Evolutionary conservation across 2,329 filamentous ascomycete species (phyloP).

Genomic region (Monosporascus sp.): DNA sequence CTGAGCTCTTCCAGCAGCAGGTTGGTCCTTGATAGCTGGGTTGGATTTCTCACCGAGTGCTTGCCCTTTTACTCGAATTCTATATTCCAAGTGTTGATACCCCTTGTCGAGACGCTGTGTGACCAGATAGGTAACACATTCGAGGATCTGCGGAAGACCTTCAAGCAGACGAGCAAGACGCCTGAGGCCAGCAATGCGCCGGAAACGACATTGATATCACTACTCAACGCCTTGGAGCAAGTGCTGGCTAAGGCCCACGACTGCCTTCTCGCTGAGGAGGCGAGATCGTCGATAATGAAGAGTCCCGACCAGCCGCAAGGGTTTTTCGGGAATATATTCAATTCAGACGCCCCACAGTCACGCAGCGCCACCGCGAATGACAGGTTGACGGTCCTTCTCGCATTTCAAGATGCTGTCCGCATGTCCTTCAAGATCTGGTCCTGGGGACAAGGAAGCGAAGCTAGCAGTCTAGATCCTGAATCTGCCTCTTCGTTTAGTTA

Average conservation of each 20-base stretch:
- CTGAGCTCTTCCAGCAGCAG: slow-evolving; percentile 71
- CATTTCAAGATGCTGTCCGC: slow-evolving; percentile 90
- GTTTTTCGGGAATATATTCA: slow-evolving; percentile 90
- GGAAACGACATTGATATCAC: slow-evolving; percentile 71
- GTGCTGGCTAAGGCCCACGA: slow-evolving; percentile 84
- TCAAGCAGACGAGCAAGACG: slow-evolving; percentile 35
- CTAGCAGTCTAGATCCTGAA: slow-evolving; percentile 53
- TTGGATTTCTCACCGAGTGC: slow-evolving; percentile 75
- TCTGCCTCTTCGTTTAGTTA: slow-evolving; percentile 82
- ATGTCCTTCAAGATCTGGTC: slow-evolving; percentile 94
- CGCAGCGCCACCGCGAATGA: slow-evolving; percentile 87
- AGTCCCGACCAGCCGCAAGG: slow-evolving; percentile 77
- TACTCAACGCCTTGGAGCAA: slow-evolving; percentile 90
- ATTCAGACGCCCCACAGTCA: slow-evolving; percentile 69
- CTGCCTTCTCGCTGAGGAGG: slow-evolving; percentile 70
- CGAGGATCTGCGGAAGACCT: slow-evolving; percentile 60
- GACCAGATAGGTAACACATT: slow-evolving; percentile 71
- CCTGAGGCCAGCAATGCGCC: slow-evolving; percentile 38
- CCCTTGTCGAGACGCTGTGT: slow-evolving; percentile 85
- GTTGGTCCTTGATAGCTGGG: slow-evolving; percentile 83
- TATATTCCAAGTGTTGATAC: slow-evolving; percentile 86
- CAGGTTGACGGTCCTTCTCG: slow-evolving; percentile 86
- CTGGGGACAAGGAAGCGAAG: slow-evolving; percentile 68
- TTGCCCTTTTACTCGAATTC: slow-evolving; percentile 77
- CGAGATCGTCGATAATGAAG: slow-evolving; percentile 61